phyloP scores from a whole-genome alignment of 768 basidiomycete genomes.

The Rhodotorula diobovata region DNA sequence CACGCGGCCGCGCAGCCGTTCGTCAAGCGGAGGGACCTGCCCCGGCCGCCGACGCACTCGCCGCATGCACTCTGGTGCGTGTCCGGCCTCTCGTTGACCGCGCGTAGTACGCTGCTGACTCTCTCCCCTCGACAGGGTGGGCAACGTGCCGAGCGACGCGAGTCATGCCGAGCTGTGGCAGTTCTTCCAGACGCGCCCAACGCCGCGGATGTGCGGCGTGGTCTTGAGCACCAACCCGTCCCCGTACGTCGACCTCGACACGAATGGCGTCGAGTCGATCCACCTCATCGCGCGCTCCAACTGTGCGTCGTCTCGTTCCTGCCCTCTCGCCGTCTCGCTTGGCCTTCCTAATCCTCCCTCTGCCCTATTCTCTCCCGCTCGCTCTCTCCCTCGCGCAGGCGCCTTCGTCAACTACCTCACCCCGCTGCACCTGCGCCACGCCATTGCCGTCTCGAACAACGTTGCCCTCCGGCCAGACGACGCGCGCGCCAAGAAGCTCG shows the following conservation, averaged over 20 bases:
- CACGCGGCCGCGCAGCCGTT: not conserved
- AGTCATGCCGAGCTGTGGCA: constrained; percentile 77
- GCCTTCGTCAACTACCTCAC: constrained; percentile 84
- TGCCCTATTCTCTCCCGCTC: too few relatives aligned
- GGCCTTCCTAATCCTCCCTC: not conserved
- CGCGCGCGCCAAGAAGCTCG: constrained; percentile 65
- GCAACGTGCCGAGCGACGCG: constrained; percentile 81
- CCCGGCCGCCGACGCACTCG: constrained; percentile 41
- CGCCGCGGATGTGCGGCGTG: constrained; percentile 25
- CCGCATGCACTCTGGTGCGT: constrained; percentile 36
- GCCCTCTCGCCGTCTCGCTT: not conserved
- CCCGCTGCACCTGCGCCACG: constrained; percentile 59
- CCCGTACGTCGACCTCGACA: constrained; percentile 42
- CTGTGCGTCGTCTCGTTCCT: constrained; percentile 46
- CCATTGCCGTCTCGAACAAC: constrained; percentile 71
- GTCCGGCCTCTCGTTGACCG: not conserved
- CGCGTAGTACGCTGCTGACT: not conserved
- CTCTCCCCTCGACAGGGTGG: constrained; percentile 66
- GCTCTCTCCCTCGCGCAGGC: constrained; percentile 45
- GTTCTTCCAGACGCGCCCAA: constrained; percentile 60
- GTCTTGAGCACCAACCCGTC: constrained; percentile 37
- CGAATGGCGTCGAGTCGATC: constrained; percentile 66
- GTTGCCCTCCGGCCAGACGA: constrained; percentile 65
- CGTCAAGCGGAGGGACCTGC: constrained; percentile 24
- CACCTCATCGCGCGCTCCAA: constrained; percentile 92